Percentiles rank a stretch among this genome's conserved stretches.
Evolutionary conservation across 495 filamentous ascomycete genomes (phyloP).

Genomic region (Podospora comata): DNA sequence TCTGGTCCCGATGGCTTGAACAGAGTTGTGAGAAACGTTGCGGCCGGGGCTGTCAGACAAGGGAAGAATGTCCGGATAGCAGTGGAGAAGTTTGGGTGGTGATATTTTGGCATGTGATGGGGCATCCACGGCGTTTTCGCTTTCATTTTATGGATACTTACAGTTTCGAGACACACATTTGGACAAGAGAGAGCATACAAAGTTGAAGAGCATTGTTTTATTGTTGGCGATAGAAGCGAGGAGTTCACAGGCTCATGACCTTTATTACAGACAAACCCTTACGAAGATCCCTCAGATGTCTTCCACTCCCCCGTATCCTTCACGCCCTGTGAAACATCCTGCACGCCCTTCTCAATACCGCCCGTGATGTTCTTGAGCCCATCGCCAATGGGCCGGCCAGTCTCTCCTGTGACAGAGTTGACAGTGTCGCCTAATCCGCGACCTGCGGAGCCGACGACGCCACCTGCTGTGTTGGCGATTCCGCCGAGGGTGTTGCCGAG

Average conservation of each 20-base stretch:
- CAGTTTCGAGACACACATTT: neutral
- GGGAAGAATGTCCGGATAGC: conserved; percentile 42
- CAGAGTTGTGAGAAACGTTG: conserved; percentile 50
- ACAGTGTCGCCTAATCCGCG: conserved; percentile 62
- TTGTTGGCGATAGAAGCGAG: neutral
- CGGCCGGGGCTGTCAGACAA: conserved; percentile 42
- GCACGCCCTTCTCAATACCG: conserved; percentile 54
- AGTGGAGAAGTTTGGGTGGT: conserved; percentile 55
- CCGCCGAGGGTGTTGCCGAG: conserved; percentile 45
- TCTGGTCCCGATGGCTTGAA: conserved; percentile 56
- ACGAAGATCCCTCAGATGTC: conserved; percentile 20
- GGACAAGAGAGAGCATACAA: neutral
- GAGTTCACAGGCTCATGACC: neutral
- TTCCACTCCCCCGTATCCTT: conserved; percentile 63
- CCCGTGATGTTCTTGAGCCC: conserved; percentile 53
- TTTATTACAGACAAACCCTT: neutral
- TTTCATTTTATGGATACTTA: neutral
- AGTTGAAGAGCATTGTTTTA: neutral
- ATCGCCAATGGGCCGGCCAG: conserved; percentile 60
- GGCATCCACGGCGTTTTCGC: neutral
- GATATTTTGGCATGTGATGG: conserved; percentile 1
- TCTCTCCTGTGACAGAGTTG: conserved; percentile 56
- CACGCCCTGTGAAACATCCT: conserved; percentile 53
- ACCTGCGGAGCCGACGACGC: conserved; percentile 59
- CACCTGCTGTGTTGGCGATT: conserved; percentile 59